Evolutionary conservation across 192 early-diverging fungal species (phyloP).

Genomic region (Coemansia sp.): DNA sequence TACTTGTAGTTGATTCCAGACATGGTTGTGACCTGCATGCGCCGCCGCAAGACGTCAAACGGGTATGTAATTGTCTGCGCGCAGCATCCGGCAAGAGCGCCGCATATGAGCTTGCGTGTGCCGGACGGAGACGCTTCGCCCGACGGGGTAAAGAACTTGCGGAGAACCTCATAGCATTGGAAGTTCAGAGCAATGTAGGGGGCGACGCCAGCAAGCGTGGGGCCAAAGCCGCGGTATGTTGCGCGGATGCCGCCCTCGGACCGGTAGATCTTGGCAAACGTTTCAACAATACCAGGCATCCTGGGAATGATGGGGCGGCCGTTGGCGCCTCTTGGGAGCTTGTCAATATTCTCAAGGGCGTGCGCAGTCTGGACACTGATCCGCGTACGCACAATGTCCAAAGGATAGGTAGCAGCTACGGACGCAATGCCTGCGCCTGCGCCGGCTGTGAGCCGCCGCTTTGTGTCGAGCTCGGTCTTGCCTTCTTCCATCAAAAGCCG

Average conservation of each 20-base stretch:
- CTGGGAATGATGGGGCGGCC: conserved; percentile 60
- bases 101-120: conserved; percentile 67
- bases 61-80: conserved; percentile 85
- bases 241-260: conserved; percentile 76
- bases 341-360: conserved; percentile 50
- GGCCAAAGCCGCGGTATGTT: conserved; percentile 72
- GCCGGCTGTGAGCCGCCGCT: conserved; percentile 69
- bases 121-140: conserved; percentile 64
- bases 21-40: conserved; percentile 82
- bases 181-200: conserved; percentile 85
- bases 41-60: conserved; percentile 74
- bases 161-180: conserved; percentile 78
- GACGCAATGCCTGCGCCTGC: conserved; percentile 77
- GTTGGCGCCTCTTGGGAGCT: conserved; percentile 45
- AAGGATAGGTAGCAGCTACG: conserved; percentile 76
- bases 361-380: conserved; percentile 74
- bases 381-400: conserved; percentile 79
- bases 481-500: conserved; percentile 67
- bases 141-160: conserved; percentile 66
- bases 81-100: conserved; percentile 77
- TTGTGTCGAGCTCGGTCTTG: conserved; percentile 71
- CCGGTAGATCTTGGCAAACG: conserved; percentile 65
- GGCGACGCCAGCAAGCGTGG: conserved; percentile 74
- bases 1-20: conserved; percentile 70
- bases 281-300: conserved; percentile 71